Evolutionary conservation across 2,329 filamentous ascomycete species (phyloP), one percentile per base, ranked within the genome.

Genomic region (Fusarium floridanum): DNA sequence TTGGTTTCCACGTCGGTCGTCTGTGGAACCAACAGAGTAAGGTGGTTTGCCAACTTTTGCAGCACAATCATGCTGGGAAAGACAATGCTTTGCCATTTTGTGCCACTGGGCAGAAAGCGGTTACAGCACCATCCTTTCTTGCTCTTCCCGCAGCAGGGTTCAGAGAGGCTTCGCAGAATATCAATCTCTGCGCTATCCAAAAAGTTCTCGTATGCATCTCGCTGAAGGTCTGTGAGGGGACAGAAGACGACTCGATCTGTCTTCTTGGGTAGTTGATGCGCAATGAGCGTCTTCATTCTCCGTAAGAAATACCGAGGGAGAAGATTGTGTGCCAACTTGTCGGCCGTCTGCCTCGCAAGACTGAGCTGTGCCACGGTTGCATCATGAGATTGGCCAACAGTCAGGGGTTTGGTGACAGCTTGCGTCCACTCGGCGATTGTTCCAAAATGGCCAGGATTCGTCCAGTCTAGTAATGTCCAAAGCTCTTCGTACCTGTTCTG

Each of bases 401-500:
- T 94, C 64, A 99, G 86, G 0, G 96, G 97, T 24, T 92, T 89
- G 63, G 92, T 92, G 68, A 99, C 94, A 41, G 89, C 91, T 22
- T 89, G 87, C 78, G 91, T 93, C 97, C 97, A 99, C 48, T 94
- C 93, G 6, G 89, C 85, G 11, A 93, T 79, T 0, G 86, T 87
- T 17, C 89, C 90, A 64, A 92, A 89, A 56, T 88, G 84, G 0
- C 95, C 96, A 0, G 97, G 97, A 76, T 97, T 97, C 0, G 95
- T 95, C 97, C 97, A 99, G 81, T 99, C 97, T 4, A 99, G 86
- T 0, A 99, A 86, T 0, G 95, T 97, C 96, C 96, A 99, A 1
- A 99, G 88, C 82, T 99, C 97, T 80, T 98, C 95, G 81, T 99
- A 99, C 75, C 94, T 97, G 82, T 99, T 99, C 81, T 99, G 97